Conservation (phyloP, 345 rosid genomes). For the Lepidium africanum region DNA sequence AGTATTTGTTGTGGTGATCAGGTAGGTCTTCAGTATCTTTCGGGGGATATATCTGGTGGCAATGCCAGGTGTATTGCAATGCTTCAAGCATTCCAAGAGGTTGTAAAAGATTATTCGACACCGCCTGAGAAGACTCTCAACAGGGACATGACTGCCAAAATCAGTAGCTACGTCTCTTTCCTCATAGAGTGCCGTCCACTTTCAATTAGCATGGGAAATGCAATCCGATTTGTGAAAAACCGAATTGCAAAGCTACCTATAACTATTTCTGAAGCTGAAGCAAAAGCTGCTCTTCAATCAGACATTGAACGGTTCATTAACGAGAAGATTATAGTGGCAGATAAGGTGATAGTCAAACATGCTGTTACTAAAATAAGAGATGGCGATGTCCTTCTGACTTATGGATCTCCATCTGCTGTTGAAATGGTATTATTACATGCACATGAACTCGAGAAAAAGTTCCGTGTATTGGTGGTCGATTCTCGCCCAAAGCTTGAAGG, state of each 20-base stretch:
- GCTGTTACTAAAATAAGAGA: conserved; percentile 87
- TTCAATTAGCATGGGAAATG: conserved; percentile 93
- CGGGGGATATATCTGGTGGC: conserved; percentile 81
- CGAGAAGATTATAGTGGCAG: conserved; percentile 77
- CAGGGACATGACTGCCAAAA: conserved; percentile 76
- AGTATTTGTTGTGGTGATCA: conserved; percentile 27
- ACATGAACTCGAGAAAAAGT: conserved; percentile 74
- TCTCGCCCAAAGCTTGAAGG: conserved; percentile 96
- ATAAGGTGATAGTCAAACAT: conserved; percentile 67
- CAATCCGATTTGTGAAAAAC: conserved; percentile 70
- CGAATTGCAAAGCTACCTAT: conserved; percentile 68
- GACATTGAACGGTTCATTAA: conserved; percentile 80
- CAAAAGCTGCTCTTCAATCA: conserved; percentile 54
- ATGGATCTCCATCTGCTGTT: conserved; percentile 80
- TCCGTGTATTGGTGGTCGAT: conserved; percentile 85
- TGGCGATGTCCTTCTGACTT: conserved; percentile 93
- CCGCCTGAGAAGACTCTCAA: conserved; percentile 70
- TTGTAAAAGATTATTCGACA: conserved; percentile 67
- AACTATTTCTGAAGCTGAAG: conserved; percentile 64
- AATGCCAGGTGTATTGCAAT: conserved; percentile 99
- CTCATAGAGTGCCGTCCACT: conserved; percentile 86
- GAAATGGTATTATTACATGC: conserved; percentile 86
- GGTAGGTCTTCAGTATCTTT: conserved; percentile 88
- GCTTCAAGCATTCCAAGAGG: conserved; percentile 89
- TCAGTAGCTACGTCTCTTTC: conserved; percentile 83